These are phyloP conservation scores for Moniliella sp. DNA, from an alignment of 1,284 basidiomycete species.

Conservation along the genomic window DNA sequence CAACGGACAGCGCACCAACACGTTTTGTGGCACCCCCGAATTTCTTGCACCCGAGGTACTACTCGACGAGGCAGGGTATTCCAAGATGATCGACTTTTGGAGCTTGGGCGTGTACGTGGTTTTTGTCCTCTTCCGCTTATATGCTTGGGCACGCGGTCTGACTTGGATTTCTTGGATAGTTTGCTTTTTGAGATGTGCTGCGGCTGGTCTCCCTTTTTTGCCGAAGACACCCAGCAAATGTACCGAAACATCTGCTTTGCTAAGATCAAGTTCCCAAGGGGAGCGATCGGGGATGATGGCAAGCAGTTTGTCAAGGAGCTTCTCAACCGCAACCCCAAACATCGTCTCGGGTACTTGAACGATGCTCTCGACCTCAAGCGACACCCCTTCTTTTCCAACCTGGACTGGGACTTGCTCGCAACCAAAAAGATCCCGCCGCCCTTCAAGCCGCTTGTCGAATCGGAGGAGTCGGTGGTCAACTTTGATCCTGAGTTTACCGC, in stretches of 20 bases:
- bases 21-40: conserved; percentile 64
- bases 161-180: conserved; percentile 45
- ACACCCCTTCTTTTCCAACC: conserved; percentile 76
- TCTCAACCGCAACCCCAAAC: conserved; percentile 87
- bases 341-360: conserved; percentile 70
- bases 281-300: conserved; percentile 87
- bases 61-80: conserved; percentile 77
- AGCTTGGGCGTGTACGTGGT: conserved; percentile 58
- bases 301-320: conserved; percentile 98
- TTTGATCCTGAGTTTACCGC: conserved; percentile 95
- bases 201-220: conserved; percentile 98
- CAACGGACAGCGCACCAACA: conserved; percentile 92
- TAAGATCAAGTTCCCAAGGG: conserved; percentile 94
- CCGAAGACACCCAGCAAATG: conserved; percentile 98
- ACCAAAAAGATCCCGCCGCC: conserved; percentile 82
- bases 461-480: conserved; percentile 88
- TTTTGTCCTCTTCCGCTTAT: conserved; percentile 28
- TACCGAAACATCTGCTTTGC: conserved; percentile 93
- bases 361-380: conserved; percentile 87
- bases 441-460: conserved; percentile 92
- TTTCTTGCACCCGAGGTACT: conserved; percentile 42
- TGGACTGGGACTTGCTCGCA: conserved; percentile 43
- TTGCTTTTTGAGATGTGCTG: conserved; percentile 62
- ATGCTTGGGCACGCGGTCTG: conserved; percentile 24
- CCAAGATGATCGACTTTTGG: conserved; percentile 97